Base-by-base conservation (phyloP, 2,329 filamentous ascomycete genomes). In the Aspergillus costaricaensis region DNA sequence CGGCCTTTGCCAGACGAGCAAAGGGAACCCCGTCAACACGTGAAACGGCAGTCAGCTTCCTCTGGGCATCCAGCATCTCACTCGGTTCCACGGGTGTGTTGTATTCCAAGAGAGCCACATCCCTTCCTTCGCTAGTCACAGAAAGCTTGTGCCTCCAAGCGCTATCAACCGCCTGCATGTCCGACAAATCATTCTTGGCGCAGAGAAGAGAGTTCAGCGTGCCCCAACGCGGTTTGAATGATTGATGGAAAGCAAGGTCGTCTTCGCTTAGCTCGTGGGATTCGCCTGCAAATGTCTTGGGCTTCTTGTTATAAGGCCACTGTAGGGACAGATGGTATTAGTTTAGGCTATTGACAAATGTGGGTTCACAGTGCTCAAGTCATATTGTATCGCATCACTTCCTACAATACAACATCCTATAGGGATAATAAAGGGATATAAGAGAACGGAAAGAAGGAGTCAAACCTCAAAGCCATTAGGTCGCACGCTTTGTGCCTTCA, bases 391-490 rank as follows among this genome's bases (percentile, higher is more conserved):
- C 27, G 53, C 39, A 47, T 21, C 41, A 23, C 9, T 30, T 30
- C 17, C 53, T 30, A 36, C 15, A 27, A 47, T 36, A 44, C 39
- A 17, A 32, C n/a, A 36, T n/a, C 25, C 15, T 4, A 3, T 23
- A 55, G 30, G 14, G 39, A 43, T 14, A 43, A 43, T 7, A 52
- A 14, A 52, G 27, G 38, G 8, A 23, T 36, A 38, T 21, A 17
- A 43, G 38, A 38, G 1, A 51, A 44, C 23, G 72, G 72, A 71
- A 66, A 64, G 68, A 71, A 76, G 75, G 75, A 81, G 78, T 94
- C 94, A 90, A 87, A 98, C 95, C 93, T 98, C 89, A 77, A 94
- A 91, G 73, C 91, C 90, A 79, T 82, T 82, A 70, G 78, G 79
- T 67, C 86, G 86, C 68, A 81, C 79, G 66, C 81, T 81, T 70